Evolutionary conservation across 768 basidiomycete genomes (phyloP), one percentile per base, ranked within the genome.

Genomic region (Kwoniella botswanensis): DNA sequence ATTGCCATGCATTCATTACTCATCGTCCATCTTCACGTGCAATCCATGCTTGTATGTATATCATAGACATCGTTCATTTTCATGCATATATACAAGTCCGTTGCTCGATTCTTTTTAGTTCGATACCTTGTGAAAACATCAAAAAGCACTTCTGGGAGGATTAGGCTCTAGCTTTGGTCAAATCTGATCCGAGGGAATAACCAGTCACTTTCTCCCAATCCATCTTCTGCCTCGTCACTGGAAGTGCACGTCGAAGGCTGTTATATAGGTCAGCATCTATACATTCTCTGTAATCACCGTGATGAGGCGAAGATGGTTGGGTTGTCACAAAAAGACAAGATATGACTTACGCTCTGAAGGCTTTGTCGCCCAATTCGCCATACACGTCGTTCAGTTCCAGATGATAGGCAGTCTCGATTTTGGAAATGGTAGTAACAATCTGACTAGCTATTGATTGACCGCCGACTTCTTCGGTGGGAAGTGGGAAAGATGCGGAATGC

Each of bases 181-280:
- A 64, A 65, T 82, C 77, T 42, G 72, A 71, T 4, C 76, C 80
- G 12, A 79, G 70, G 12, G 76, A 76, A 61, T 80, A 81, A 4
- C 76, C 78, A 11, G 67, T 61, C n/a, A 92, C 93, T 87, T 90
- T 93, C 72, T 96, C 94, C 96, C 97, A 99, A 70, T 98, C 94
- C 46, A 98, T 83, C 84, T 98, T 98, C 81, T 93, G 92, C 75
- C 93, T 88, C 13, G 94, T 98, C 79, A 98, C 86, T 0, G 96
- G 97, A 68, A 99, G 84, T 1, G 94, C 94, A 46, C 97, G 88
- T 75, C 97, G 87, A 62, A 99, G 86, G 6, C 91, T 83, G 57
- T 13, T 7, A 46, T 60, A 11, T 56, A 56, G 4, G 42, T 71
- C 62, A 67, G n/a, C 46, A 15, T 50, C 46, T 15, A 18, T 17